These are phyloP conservation scores for Cruciata laevipes DNA, from an alignment of 257 asterid species.

Conservation along the genomic window DNA sequence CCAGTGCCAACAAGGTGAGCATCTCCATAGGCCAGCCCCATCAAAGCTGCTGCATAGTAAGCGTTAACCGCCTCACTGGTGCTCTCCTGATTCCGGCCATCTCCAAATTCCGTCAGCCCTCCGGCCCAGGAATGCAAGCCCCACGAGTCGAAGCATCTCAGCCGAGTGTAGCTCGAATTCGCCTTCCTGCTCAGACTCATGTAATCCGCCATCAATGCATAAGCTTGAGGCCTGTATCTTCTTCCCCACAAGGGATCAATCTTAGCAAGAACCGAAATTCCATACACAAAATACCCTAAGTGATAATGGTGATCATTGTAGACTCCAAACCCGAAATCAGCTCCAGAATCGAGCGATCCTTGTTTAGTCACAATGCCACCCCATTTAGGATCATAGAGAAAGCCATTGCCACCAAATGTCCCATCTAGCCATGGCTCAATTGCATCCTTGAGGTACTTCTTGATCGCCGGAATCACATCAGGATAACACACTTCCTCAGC, in stretches of 20 bases:
- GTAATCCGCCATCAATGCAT: slow-evolving; percentile 76
- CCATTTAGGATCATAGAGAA: slow-evolving; percentile 76
- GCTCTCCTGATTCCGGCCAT: slow-evolving; percentile 92
- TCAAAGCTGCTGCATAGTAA: slow-evolving; percentile 83
- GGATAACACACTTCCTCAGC: slow-evolving; percentile 72
- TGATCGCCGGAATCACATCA: slow-evolving; percentile 59
- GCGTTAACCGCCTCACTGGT: slow-evolving; percentile 92
- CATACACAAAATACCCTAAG: slow-evolving; percentile 79
- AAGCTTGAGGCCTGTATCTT: slow-evolving; percentile 62
- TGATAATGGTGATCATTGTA: slow-evolving; percentile 89
- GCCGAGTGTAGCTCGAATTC: slow-evolving; percentile 49
- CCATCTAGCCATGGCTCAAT: slow-evolving; percentile 96
- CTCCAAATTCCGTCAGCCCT: slow-evolving; percentile 83
- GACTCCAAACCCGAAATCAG: slow-evolving; percentile 88
- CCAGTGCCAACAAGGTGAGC: slow-evolving; percentile 69
- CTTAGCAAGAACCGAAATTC: slow-evolving; percentile 80
- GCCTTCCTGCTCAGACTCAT: slow-evolving; percentile 59
- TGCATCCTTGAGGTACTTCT: slow-evolving; percentile 66
- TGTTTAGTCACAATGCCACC: slow-evolving; percentile 87
- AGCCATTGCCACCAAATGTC: slow-evolving; percentile 63
- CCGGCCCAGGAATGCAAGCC: slow-evolving; percentile 95
- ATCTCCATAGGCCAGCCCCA: slow-evolving; percentile 93
- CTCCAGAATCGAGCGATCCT: slow-evolving; percentile 68
- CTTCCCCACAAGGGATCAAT: slow-evolving; percentile 88
- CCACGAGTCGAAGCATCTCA: slow-evolving; percentile 85